A percentile compares a stretch with the other conserved stretches of the same genome.
Conservation (phyloP, 2,329 filamentous ascomycete genomes). For the Sporothrix pseudoabietina region DNA sequence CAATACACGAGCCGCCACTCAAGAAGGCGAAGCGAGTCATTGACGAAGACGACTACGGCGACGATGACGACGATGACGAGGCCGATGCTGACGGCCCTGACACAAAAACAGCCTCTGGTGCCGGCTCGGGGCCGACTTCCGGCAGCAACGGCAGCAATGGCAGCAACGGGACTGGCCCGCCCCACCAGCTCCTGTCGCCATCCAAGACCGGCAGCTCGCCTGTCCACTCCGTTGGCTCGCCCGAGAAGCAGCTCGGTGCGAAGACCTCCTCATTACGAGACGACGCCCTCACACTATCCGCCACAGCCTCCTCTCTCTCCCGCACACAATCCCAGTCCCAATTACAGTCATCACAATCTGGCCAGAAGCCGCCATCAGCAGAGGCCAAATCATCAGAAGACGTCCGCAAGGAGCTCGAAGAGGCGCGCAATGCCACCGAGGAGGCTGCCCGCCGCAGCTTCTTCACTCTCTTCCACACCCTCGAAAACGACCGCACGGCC, state of each 20-base stretch:
- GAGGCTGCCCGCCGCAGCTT: conserved; percentile 88
- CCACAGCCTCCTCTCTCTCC: conserved; percentile 21
- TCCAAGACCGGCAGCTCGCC: conserved; percentile 70
- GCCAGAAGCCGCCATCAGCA: conserved; percentile 38
- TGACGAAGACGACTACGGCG: conserved; percentile 83
- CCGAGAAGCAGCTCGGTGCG: conserved; percentile 55
- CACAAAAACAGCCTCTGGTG: conserved; percentile 6
- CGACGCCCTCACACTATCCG: conserved; percentile 41
- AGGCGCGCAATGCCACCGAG: conserved; percentile 86
- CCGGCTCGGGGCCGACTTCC: conserved; percentile 10
- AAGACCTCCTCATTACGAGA: conserved; percentile 51
- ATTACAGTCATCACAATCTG: conserved; percentile 29
- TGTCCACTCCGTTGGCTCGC: conserved; percentile 63
- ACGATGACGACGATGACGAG: conserved; percentile 77
- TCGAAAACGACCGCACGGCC: conserved; percentile 91
- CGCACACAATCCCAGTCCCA: conserved; percentile 29
- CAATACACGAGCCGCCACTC: conserved; percentile 61
- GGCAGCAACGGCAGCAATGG: background rate
- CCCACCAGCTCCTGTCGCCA: conserved; percentile 65
- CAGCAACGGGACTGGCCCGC: conserved; percentile 48
- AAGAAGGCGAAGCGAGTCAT: conserved; percentile 79
- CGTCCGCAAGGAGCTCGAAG: conserved; percentile 88
- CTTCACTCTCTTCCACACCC: conserved; percentile 89
- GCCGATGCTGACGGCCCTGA: conserved; percentile 51
- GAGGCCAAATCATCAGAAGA: conserved; percentile 73